Evolutionary conservation across 2,329 filamentous ascomycete genomes (phyloP).

Genomic region (Fusarium coffeatum): DNA sequence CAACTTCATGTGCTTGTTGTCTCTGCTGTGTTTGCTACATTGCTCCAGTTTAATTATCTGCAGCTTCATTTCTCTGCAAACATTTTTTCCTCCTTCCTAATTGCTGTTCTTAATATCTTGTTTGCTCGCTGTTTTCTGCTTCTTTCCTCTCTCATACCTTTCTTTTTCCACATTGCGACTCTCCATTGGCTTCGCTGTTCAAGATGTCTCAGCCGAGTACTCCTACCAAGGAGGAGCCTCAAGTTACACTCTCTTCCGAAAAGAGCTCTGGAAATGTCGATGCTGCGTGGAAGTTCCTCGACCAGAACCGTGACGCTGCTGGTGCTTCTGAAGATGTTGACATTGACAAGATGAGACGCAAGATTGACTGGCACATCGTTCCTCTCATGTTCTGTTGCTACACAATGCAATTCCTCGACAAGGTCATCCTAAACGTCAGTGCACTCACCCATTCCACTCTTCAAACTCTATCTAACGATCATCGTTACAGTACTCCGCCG

Average conservation of each 20-base stretch:
- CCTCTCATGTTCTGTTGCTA: constrained; percentile 72
- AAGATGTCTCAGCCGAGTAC: constrained; percentile 26
- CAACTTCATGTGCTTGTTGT: neutral
- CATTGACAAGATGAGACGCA: constrained; percentile 61
- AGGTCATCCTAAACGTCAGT: constrained; percentile 70
- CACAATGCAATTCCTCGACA: constrained; percentile 73
- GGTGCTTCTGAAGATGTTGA: constrained; percentile 50
- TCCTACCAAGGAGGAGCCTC: constrained; percentile 12
- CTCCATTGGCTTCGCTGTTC: neutral
- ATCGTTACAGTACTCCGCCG: constrained; percentile 67
- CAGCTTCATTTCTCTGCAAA: neutral
- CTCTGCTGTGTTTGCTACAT: neutral
- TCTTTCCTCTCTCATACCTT: neutral
- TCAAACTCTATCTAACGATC: constrained; percentile 1
- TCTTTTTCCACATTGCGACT: neutral
- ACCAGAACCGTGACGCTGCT: constrained; percentile 55
- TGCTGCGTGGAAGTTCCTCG: constrained; percentile 59
- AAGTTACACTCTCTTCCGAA: constrained; percentile 17
- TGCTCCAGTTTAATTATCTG: neutral
- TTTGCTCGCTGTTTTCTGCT: neutral
- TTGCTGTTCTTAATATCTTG: neutral
- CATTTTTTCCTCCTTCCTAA: neutral
- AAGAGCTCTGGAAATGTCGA: constrained; percentile 50
- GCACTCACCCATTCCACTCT: neutral
- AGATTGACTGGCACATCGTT: constrained; percentile 69